Percentiles rank a stretch among this genome's conserved stretches.
Evolutionary conservation across 257 asterid genomes (phyloP).

Genomic region (Ajuga chamaepitys): DNA sequence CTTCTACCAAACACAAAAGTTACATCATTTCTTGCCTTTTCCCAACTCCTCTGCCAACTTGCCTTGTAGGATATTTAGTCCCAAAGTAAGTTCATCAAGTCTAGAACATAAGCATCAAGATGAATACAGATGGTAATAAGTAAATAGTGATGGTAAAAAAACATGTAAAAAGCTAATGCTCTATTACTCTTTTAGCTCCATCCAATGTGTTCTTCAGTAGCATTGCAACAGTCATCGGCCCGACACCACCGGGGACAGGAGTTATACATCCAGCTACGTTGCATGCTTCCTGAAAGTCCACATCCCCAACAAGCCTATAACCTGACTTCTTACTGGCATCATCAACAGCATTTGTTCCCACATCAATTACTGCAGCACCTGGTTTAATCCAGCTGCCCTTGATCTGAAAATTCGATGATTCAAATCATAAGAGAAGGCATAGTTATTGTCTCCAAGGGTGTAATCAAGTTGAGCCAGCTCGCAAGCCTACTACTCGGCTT

Average conservation of each 20-base stretch:
- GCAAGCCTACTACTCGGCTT: too few species aligned
- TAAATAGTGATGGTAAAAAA: background rate
- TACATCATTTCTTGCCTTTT: too few species aligned
- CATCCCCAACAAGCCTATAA: constrained; percentile 93
- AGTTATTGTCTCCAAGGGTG: too few species aligned
- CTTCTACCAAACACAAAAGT: too few species aligned
- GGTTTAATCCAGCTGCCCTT: constrained; percentile 98
- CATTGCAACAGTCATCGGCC: constrained; percentile 98
- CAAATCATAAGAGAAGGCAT: background rate
- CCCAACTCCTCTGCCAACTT: too few species aligned
- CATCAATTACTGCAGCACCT: constrained; percentile 97
- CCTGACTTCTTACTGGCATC: constrained; percentile 78
- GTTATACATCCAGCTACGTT: constrained; percentile 82
- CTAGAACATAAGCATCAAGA: too few species aligned
- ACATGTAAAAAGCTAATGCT: constrained; percentile 15
- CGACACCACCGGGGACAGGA: constrained; percentile 98
- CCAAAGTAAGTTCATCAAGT: too few species aligned
- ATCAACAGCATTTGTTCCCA: constrained; percentile 84
- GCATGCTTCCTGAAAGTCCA: constrained; percentile 74
- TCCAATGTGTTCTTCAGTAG: constrained; percentile 77
- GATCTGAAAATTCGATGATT: constrained; percentile 36
- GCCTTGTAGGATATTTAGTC: too few species aligned
- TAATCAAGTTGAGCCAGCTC: too few species aligned
- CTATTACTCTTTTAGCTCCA: constrained; percentile 76
- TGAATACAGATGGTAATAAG: too few species aligned